A percentile compares a stretch with the other conserved stretches of the same genome.
Conservation (phyloP, 345 rosid genomes). For the Tarenaya hassleriana region DNA sequence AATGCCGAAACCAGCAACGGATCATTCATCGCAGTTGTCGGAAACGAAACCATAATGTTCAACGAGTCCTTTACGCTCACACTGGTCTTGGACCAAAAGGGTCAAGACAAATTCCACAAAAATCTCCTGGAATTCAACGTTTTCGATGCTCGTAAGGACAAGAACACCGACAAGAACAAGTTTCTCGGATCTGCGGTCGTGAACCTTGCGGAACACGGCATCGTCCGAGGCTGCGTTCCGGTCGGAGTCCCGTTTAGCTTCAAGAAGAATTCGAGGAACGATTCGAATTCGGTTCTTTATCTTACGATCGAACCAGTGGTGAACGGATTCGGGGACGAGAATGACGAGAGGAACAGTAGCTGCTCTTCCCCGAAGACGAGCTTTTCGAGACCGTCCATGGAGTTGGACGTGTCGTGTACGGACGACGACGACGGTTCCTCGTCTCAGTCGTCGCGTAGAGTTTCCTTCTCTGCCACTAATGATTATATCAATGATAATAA, state of each 20-base stretch:
- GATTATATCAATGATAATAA: constrained; percentile 31
- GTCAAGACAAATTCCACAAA: constrained; percentile 55
- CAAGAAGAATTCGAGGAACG: constrained; percentile 55
- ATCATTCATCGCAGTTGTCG: constrained; percentile 40
- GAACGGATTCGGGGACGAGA: constrained; percentile 30
- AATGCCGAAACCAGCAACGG: constrained; percentile 65
- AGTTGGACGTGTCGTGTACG: constrained; percentile 60
- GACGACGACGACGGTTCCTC: constrained; percentile 69
- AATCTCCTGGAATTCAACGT: constrained; percentile 61
- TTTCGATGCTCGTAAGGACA: constrained; percentile 60
- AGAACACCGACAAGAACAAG: constrained; percentile 57
- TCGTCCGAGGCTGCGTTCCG: constrained; percentile 38
- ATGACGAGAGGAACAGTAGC: constrained; percentile 48
- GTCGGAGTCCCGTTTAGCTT: constrained; percentile 47
- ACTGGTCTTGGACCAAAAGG: constrained; percentile 45
- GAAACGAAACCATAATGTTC: constrained; percentile 60
- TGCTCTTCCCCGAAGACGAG: constrained; percentile 41
- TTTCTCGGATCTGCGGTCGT: constrained; percentile 66
- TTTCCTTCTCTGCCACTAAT: constrained; percentile 40
- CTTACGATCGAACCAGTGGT: constrained; percentile 54
- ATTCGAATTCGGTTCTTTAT: constrained; percentile 46
- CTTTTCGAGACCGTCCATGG: constrained; percentile 27
- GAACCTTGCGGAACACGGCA: constrained; percentile 76
- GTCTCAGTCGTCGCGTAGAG: constrained; percentile 43
- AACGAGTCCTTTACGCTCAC: constrained; percentile 55